A percentile compares a stretch with the other conserved stretches of the same genome.
Conservation (phyloP, 129 eudicot genomes). For the carrot (Daucus carota) region DH1_v3.0 NC_030386.2:32189001-32189500, state of each 20-base stretch:
- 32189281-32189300: constrained; percentile 55
- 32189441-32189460: not conserved
- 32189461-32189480: not conserved
- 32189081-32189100: no score
- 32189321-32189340: constrained; percentile 61
- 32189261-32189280: constrained; percentile 69
- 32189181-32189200: not conserved
- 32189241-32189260: not conserved
- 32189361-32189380: constrained; percentile 69
- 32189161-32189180: not conserved
- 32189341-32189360: constrained; percentile 54
- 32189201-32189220: not conserved
- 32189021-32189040: not conserved
- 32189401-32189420: constrained; percentile 49
- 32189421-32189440: not conserved
- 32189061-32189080: not conserved
- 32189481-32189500: not conserved
- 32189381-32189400: constrained; percentile 92
- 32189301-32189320: constrained; percentile 70
- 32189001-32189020: not conserved
- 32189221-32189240: not conserved
- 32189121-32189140: not conserved
- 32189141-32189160: not conserved
- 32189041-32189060: not conserved
- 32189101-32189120: not conserved